Evolutionary conservation across 2,329 filamentous ascomycete species (phyloP).

Genomic region (Colletotrichum sp.): DNA sequence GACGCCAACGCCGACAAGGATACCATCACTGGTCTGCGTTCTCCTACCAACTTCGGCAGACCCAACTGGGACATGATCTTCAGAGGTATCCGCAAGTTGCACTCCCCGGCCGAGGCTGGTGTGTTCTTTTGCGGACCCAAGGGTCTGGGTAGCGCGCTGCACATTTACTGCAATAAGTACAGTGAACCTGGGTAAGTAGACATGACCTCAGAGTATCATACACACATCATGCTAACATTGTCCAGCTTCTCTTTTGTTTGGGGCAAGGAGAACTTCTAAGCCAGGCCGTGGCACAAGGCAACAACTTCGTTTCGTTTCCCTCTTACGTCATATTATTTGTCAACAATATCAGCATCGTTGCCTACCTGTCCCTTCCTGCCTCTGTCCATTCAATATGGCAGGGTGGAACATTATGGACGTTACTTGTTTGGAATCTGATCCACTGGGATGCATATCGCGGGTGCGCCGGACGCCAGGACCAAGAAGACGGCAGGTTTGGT

Average conservation of each 20-base stretch:
- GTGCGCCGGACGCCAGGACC: constrained; percentile 17
- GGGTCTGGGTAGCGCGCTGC: constrained; percentile 75
- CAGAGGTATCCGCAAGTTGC: constrained; percentile 80
- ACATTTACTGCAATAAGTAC: constrained; percentile 88
- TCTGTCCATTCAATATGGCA: neutral
- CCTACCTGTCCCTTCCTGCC: neutral
- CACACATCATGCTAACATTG: constrained; percentile 14
- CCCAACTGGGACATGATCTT: constrained; percentile 95
- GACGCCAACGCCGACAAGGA: constrained; percentile 85
- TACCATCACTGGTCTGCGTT: constrained; percentile 81
- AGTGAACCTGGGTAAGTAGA: constrained; percentile 76
- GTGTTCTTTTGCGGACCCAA: constrained; percentile 90
- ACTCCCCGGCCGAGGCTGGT: constrained; percentile 73
- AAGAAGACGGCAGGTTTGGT: neutral
- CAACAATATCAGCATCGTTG: constrained; percentile 9
- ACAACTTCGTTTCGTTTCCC: constrained; percentile 18
- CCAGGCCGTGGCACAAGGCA: neutral
- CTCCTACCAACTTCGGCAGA: constrained; percentile 84
- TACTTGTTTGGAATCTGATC: constrained; percentile 4
- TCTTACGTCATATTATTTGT: constrained; percentile 20
- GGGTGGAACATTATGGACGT: neutral
- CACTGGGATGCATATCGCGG: constrained; percentile 4
- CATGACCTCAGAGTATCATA: neutral
- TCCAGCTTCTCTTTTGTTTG: constrained; percentile 68
- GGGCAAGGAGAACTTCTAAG: constrained; percentile 73